Base-by-base conservation (phyloP, 176 grass and related monocot genomes). In the Thalia dealbata region DNA sequence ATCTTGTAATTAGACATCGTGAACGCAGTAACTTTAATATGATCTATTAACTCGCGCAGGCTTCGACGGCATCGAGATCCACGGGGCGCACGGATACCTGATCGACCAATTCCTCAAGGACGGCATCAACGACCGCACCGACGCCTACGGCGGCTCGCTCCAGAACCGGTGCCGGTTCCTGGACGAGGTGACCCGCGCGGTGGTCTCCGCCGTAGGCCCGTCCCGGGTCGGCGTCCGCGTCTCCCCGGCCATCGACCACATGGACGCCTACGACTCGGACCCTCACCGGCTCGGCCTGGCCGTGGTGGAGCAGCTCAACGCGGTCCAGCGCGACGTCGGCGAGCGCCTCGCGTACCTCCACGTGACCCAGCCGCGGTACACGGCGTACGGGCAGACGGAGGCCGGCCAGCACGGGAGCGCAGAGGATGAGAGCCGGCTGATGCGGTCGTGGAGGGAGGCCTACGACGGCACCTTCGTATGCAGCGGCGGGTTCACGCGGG, bases 71-170 rank as follows among this genome's bases (percentile, higher is more conserved):
- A 86, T 99, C 14, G 90, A 99, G 81, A 91, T 99, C 71, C 95
- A 99, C 11, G 90, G 90, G 0, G 95, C 95, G 19, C 90, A 99
- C 68, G 95, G 95, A 61, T 93, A 93, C 62, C 78, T 99, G 25
- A 87, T 93, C 18, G 95, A 99, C 50, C 95, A 99, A 61, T 99
- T 99, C 28, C 90, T 99, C 59, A 99, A 99, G 56, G 90, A 91
- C 8, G 90, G 90, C 69, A 93, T 99, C 75, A 99, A 99, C 44
- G 90, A 99, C 45, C 79, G 95, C 1, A 88, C 79, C 0, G 95
- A 99, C 14, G 73, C 78, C 14, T 99, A 99, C 0, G 95, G 95
- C 0, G 95, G 95, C 27, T 92, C 95, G 0, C 78, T 97, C 63
- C 3, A 72, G 29, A 97, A 97, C 59, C 95, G 95, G 32, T 90